Evolutionary conservation across 306 rosid genomes (phyloP).

Genomic region (Gleditsia sinensis): DNA sequence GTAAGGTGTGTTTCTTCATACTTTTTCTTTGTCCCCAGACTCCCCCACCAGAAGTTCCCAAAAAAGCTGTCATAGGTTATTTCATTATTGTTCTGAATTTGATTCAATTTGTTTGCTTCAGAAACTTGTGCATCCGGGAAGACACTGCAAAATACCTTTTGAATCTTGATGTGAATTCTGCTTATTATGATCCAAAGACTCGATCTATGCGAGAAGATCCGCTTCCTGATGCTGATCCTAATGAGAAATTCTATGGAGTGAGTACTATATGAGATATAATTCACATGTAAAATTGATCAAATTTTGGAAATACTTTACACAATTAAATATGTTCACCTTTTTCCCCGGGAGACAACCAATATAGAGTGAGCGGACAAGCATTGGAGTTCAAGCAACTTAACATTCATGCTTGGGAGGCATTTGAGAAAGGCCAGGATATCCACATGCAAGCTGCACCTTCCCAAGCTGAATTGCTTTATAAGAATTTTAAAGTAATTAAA

Average conservation of each 20-base stretch:
- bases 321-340: not conserved
- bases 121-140: constrained; percentile 61
- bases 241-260: constrained; percentile 65
- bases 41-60: too few species aligned
- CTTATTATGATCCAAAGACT: constrained; percentile 62
- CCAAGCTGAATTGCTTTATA: constrained; percentile 66
- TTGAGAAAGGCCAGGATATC: constrained; percentile 70
- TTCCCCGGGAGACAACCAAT: constrained; percentile 58
- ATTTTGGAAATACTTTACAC: not conserved
- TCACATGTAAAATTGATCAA: constrained; percentile 1
- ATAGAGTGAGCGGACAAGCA: constrained; percentile 60
- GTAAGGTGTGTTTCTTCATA: constrained; percentile 45
- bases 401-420: constrained; percentile 67
- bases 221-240: constrained; percentile 69
- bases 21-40: not conserved
- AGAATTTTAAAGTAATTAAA: constrained; percentile 57
- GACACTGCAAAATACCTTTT: constrained; percentile 60
- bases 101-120: constrained; percentile 27
- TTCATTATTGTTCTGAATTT: not conserved
- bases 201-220: constrained; percentile 71
- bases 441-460: constrained; percentile 77
- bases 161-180: constrained; percentile 60
- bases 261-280: constrained; percentile 28
- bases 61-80: not conserved
- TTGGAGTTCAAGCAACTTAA: constrained; percentile 63